Percentiles rank a stretch among this genome's conserved stretches.
These are phyloP conservation scores for Oidium heveae DNA, from an alignment of 2,329 filamentous ascomycete genomes.

Conservation along the genomic window DNA sequence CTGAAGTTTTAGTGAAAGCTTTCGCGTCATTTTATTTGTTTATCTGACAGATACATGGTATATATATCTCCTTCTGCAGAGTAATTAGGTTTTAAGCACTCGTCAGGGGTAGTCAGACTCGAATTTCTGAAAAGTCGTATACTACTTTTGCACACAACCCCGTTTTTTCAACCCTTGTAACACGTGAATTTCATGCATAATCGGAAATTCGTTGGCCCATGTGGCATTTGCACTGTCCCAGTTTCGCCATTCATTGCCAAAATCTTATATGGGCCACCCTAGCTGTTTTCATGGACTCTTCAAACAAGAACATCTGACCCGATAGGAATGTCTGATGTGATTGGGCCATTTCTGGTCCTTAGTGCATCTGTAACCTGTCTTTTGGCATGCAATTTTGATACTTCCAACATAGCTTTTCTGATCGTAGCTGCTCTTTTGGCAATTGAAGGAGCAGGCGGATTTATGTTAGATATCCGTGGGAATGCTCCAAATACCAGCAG, in stretches of 20 bases:
- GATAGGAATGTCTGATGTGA: background rate
- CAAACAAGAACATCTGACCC: background rate
- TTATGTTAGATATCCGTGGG: background rate
- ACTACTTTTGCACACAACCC: too few species aligned
- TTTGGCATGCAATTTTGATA: background rate
- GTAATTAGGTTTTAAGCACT: too few species aligned
- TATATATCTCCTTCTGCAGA: too few species aligned
- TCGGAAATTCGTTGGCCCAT: background rate
- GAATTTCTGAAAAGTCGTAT: too few species aligned
- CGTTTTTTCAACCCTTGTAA: too few species aligned
- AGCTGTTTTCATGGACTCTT: background rate
- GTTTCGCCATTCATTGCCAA: background rate
- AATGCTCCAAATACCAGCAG: background rate
- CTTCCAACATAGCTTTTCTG: background rate
- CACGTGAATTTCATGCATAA: too few species aligned
- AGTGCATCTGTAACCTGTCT: background rate
- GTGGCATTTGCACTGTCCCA: background rate
- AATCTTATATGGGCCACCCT: background rate
- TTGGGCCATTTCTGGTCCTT: background rate
- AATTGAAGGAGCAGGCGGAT: background rate
- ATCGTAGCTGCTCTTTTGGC: background rate
- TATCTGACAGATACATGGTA: too few species aligned
- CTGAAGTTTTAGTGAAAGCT: too few species aligned
- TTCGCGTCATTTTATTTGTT: too few species aligned
- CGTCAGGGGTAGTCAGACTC: too few species aligned